These are phyloP conservation scores for Sporobolomyces pararoseus DNA, from an alignment of 768 basidiomycete species.

Conservation along the genomic window DNA sequence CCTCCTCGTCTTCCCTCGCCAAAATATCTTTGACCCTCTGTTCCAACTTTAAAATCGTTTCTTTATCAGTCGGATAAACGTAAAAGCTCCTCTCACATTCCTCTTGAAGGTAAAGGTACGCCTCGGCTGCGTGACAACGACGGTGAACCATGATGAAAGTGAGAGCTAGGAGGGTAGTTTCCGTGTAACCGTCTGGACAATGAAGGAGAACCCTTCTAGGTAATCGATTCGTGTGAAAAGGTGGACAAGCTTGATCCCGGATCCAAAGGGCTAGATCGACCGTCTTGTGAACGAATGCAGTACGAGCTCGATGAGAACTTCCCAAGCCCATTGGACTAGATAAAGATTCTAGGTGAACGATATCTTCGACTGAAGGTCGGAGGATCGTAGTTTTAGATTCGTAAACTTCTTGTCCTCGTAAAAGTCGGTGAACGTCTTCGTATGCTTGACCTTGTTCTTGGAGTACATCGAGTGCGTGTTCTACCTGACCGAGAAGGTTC, in stretches of 20 bases:
- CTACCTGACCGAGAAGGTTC: constrained; percentile 3
- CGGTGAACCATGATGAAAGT: constrained; percentile 70
- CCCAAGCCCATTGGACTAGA: constrained; percentile 35
- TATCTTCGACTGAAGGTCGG: constrained; percentile 36
- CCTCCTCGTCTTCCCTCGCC: constrained; percentile 32
- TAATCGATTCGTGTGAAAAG: constrained; percentile 24
- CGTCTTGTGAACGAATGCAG: constrained; percentile 32
- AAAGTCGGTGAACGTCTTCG: constrained; percentile 25
- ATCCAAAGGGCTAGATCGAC: constrained; percentile 45
- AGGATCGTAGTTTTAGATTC: constrained; percentile 20
- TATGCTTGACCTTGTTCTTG: constrained; percentile 30
- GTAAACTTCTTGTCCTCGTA: constrained; percentile 2
- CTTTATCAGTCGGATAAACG: constrained; percentile 78
- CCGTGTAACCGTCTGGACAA: constrained; percentile 86
- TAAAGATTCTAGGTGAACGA: constrained; percentile 45
- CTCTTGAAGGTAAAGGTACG: constrained; percentile 81
- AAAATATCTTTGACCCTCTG: constrained; percentile 34
- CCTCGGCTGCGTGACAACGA: constrained; percentile 66
- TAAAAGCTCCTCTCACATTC: constrained; percentile 68
- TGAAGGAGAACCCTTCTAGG: constrained; percentile 64
- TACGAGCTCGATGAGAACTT: constrained; percentile 5
- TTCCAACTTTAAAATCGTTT: constrained; percentile 50
- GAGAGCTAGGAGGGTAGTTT: constrained; percentile 81
- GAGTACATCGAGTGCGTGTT: constrained; percentile 18
- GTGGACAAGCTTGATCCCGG: constrained; percentile 35